These are phyloP conservation scores for Rhynchosporium agropyri DNA, from an alignment of 2,329 filamentous ascomycete genomes.

Conservation along the genomic window DNA sequence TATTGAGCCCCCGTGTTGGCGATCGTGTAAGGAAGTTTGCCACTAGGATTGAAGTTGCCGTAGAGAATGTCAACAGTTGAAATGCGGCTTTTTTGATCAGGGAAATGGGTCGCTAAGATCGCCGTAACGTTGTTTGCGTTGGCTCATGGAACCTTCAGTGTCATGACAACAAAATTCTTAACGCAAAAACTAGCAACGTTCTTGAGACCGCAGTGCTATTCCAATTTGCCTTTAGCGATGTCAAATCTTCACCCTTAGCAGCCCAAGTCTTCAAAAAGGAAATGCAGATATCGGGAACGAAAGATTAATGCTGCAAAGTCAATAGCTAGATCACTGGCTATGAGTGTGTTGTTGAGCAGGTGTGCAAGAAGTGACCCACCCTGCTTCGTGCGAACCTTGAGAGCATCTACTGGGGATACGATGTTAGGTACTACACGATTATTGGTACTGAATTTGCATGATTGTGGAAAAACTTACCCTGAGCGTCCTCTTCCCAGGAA, in stretches of 20 bases:
- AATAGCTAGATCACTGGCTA: slow-evolving; percentile 62
- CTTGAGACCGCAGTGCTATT: slow-evolving; percentile 34
- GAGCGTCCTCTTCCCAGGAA: slow-evolving; percentile 51
- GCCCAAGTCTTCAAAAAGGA: slow-evolving; percentile 69
- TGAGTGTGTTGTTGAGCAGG: slow-evolving; percentile 55
- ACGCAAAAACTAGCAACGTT: slow-evolving; percentile 51
- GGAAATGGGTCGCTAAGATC: slow-evolving; percentile 77
- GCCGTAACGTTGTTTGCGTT: slow-evolving; percentile 75
- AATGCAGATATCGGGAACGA: slow-evolving; percentile 45
- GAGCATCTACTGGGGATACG: slow-evolving; percentile 57
- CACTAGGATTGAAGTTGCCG: slow-evolving; percentile 73
- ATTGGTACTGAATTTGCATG: background rate
- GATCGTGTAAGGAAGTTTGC: slow-evolving; percentile 77
- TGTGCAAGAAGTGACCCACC: slow-evolving; percentile 59
- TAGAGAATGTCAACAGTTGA: slow-evolving; percentile 78
- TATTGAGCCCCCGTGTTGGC: slow-evolving; percentile 53
- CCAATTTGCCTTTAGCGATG: slow-evolving; percentile 41
- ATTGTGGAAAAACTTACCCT: slow-evolving; percentile 28
- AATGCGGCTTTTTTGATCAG: slow-evolving; percentile 81
- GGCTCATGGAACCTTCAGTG: slow-evolving; percentile 70
- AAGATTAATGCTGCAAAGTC: slow-evolving; percentile 15
- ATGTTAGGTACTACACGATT: slow-evolving; percentile 47
- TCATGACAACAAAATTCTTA: slow-evolving; percentile 65
- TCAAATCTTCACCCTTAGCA: slow-evolving; percentile 69
- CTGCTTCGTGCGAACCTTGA: slow-evolving; percentile 57